phyloP scores from a whole-genome alignment of 2,329 filamentous ascomycete species.

The Pseudodiploospora longispora region DNA sequence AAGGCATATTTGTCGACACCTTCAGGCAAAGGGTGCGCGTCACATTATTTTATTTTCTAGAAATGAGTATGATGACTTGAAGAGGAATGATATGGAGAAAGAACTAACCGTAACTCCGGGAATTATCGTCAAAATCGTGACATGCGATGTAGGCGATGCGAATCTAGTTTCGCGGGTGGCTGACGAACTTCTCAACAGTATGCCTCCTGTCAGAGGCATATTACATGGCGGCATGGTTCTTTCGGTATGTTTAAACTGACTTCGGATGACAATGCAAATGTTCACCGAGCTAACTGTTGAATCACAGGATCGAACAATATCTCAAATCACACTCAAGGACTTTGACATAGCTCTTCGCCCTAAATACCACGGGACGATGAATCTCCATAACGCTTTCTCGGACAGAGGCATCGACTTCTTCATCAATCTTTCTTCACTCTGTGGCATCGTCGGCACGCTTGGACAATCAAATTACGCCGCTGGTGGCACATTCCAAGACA shows the following conservation, averaged over 20 bases:
- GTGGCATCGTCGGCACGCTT: conserved; percentile 23
- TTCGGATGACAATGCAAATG: no score
- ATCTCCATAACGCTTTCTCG: conserved; percentile 19
- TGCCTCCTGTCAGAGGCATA: no score
- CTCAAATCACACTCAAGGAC: conserved; percentile 23
- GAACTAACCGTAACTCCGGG: no score
- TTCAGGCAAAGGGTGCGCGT: conserved; percentile 24
- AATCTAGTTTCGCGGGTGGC: no score
- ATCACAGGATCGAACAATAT: conserved; percentile 12
- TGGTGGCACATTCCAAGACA: conserved; percentile 24
- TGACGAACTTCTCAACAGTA: no score
- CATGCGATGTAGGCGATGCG: conserved; percentile 1
- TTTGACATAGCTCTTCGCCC: conserved; percentile 20
- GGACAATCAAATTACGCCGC: conserved; percentile 34
- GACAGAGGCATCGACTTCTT: conserved; percentile 28
- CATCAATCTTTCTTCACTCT: conserved; percentile 26
- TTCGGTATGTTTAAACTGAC: no score
- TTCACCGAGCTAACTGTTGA: no score
- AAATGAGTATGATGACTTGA: conserved; percentile 14
- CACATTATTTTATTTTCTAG: conserved; percentile 21
- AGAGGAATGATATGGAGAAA: no score
- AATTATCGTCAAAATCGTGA: neutral
- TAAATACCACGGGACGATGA: conserved; percentile 27
- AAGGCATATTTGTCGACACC: conserved; percentile 22
- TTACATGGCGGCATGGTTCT: no score